These are phyloP conservation scores for Tilletia walkeri DNA, from an alignment of 1,284 basidiomycete species.

Conservation along the genomic window DNA sequence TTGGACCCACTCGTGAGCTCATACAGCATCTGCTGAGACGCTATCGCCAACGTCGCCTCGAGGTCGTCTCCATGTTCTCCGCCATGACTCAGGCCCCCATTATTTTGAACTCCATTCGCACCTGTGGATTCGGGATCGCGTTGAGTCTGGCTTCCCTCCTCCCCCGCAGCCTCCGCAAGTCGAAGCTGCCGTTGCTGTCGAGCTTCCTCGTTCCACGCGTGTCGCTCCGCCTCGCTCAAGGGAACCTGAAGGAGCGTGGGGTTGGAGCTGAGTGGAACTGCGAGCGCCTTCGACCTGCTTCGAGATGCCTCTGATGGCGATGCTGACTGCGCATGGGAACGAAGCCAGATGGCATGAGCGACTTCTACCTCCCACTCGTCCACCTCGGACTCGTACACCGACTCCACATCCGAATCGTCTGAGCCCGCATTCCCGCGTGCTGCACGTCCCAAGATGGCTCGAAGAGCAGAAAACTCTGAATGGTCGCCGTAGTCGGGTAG, in stretches of 20 bases:
- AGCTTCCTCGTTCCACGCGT: slow-evolving; percentile 11
- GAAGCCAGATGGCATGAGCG: neutral
- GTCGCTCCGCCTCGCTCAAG: slow-evolving; percentile 10
- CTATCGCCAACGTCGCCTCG: slow-evolving; percentile 12
- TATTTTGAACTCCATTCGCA: neutral
- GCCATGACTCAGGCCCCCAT: neutral
- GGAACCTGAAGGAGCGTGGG: slow-evolving; percentile 12
- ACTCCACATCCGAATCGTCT: slow-evolving; percentile 3
- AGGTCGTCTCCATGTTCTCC: neutral
- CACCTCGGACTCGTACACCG: slow-evolving; percentile 8
- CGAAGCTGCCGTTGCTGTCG: neutral
- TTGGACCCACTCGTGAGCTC: neutral
- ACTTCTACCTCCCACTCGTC: slow-evolving; percentile 16
- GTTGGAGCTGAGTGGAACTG: neutral
- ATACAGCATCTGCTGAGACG: neutral
- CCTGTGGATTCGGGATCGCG: neutral
- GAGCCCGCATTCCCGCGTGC: neutral
- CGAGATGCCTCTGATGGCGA: neutral
- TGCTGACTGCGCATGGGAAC: neutral
- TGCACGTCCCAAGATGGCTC: neutral
- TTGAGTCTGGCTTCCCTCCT: neutral
- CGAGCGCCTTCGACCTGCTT: neutral
- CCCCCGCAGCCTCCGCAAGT: neutral
- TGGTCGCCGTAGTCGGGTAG: neutral
- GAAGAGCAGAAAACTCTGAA: neutral